phyloP scores from a whole-genome alignment of 805 yeast species.

The Saturnispora ahearnii region DNA sequence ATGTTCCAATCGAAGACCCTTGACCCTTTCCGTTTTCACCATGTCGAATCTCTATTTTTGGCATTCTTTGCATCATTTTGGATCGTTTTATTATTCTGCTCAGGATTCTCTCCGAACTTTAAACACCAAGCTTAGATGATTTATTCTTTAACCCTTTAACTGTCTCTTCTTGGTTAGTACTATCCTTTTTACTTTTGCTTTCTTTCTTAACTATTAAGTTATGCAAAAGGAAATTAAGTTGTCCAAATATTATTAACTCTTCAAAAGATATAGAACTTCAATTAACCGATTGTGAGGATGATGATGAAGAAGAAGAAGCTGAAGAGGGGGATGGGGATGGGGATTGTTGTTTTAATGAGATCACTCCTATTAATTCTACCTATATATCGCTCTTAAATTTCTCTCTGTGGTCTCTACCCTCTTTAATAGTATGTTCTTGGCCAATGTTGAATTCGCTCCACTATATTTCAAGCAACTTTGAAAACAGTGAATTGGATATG shows the following conservation, averaged over 20 bases:
- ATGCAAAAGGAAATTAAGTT: not conserved
- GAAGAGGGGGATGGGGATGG: not conserved
- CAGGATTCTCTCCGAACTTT: slow-evolving; percentile 45
- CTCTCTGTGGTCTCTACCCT: not conserved
- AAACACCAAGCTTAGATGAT: slow-evolving; percentile 34
- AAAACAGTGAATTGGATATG: slow-evolving; percentile 39
- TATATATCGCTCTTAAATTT: not conserved
- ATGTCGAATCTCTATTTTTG: not conserved
- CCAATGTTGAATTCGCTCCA: slow-evolving; percentile 39
- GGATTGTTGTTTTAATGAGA: too few relatives aligned
- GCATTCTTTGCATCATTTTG: not conserved
- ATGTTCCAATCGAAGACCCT: not conserved
- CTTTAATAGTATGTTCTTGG: slow-evolving; percentile 29
- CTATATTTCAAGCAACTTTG: slow-evolving; percentile 28
- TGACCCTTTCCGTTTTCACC: not conserved
- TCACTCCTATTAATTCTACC: too few relatives aligned
- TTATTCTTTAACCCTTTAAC: slow-evolving; percentile 26
- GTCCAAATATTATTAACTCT: too few relatives aligned
- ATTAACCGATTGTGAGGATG: not conserved
- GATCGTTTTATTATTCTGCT: slow-evolving; percentile 34
- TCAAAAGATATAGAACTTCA: not conserved
- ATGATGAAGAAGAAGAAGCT: not conserved
- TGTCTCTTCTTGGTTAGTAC: not conserved
- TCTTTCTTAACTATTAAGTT: not conserved
- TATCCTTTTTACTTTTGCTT: not conserved